Base-by-base conservation (phyloP, 2,329 filamentous ascomycete species). In the Penicillium brevicompactum region DNA sequence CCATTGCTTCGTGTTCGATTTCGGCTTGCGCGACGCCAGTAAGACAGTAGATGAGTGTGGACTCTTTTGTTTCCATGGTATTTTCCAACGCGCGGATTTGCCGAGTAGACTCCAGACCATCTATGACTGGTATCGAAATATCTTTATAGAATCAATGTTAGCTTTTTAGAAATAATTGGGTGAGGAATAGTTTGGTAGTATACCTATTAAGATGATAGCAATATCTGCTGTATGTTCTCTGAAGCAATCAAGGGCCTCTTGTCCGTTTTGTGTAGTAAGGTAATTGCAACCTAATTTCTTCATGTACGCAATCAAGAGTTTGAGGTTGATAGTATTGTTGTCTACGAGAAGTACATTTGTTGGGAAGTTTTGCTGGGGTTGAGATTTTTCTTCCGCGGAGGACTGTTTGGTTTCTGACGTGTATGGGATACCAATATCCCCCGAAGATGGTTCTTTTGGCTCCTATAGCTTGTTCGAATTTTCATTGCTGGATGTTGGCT, bases 111-210 rank as follows among this genome's bases (percentile, higher is more conserved):
- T 77, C 72, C 51, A 79, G 76, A 3, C 78, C 77, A 55, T 78
- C 71, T 74, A 78, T 77, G 4, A 78, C 67, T 0, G 77, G 77
- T 76, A 79, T 79, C 4, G 71, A 74, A 32, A 79, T 75, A 49
- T 79, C 74, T 27, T 27, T 7, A 7, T 27, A 27, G 24, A 7
- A 27, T 27, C 24, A 27, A 27, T 27, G 24, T 27, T 27, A 27
- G 24, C 3, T 4, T 7, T 27, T 27, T 27, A 7, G 24, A 5
- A 7, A 7, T n/a, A 27, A 27, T 27, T 27, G 24, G 24, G 7
- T 5, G 24, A 7, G 24, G 7, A 27, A 27, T 27, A 27, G 5
- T 27, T 27, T 27, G 3, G 11, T 2, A n/a, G 21, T 53, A 27
- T 49, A 63, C 62, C 62, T 55, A 66, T 65, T 14, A 66, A 24